Percentiles rank a stretch among this genome's conserved stretches.
Evolutionary conservation across 2,329 filamentous ascomycete species (phyloP).

Genomic region (Aspergillus pseudoviridinutans): DNA sequence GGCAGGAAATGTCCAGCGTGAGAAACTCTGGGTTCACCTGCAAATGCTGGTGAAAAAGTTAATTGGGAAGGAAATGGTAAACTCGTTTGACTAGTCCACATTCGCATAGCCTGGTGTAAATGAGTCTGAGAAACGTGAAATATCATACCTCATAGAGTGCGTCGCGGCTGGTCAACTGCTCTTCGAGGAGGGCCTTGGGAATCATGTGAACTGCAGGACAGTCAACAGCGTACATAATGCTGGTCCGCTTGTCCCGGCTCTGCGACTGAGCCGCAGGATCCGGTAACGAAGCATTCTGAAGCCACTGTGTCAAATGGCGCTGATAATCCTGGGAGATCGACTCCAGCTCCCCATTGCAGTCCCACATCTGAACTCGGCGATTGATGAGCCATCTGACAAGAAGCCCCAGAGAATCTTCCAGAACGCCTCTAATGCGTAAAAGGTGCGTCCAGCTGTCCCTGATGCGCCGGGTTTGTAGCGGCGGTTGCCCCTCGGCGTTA

Average conservation of each 20-base stretch:
- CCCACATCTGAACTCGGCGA: constrained; percentile 24
- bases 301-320: constrained; percentile 28
- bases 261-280: background rate
- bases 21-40: constrained; percentile 16
- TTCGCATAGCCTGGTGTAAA: background rate
- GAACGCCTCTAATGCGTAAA: constrained; percentile 10
- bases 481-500: constrained; percentile 13
- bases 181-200: constrained; percentile 26
- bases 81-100: background rate
- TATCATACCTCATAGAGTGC: constrained; percentile 28
- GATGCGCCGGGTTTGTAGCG: constrained; percentile 16
- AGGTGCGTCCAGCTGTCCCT: constrained; percentile 17
- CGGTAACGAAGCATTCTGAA: constrained; percentile 17
- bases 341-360: constrained; percentile 23
- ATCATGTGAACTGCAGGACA: constrained; percentile 33
- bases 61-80: background rate
- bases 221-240: constrained; percentile 29
- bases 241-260: constrained; percentile 1
- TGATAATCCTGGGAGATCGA: constrained; percentile 23
- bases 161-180: constrained; percentile 28
- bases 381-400: constrained; percentile 25
- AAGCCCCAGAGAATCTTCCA: constrained; percentile 14
- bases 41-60: constrained; percentile 11
- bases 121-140: background rate
- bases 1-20: constrained; percentile 24